These are phyloP conservation scores for Salix suchowensis DNA, from an alignment of 345 rosid genomes.

Conservation along the genomic window DNA sequence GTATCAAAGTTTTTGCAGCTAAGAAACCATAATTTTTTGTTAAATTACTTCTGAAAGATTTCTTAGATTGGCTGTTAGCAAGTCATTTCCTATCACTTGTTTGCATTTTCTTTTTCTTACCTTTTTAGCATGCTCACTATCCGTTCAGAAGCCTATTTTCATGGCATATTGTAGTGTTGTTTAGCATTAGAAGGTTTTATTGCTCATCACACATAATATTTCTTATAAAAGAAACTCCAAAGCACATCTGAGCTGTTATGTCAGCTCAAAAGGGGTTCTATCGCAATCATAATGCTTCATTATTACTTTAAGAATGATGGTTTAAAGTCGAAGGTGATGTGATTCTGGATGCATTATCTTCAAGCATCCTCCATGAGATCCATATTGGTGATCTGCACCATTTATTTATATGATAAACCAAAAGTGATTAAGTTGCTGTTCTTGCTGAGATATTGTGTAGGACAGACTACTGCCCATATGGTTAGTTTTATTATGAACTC, in stretches of 20 bases:
- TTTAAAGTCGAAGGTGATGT: neutral
- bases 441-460: neutral
- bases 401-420: neutral
- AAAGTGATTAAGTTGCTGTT: neutral
- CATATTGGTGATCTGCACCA: neutral
- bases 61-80: neutral
- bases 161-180: neutral
- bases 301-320: neutral
- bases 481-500: neutral
- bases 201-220: neutral
- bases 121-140: neutral
- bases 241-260: neutral
- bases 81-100: neutral
- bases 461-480: neutral
- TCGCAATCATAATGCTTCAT: constrained; percentile 26
- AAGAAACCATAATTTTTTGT: neutral
- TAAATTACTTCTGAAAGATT: neutral
- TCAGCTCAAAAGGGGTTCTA: constrained; percentile 89
- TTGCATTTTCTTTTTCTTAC: neutral
- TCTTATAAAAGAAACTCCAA: neutral
- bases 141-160: neutral
- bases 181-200: neutral
- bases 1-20: neutral
- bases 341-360: neutral
- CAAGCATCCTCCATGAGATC: neutral